Conservation (phyloP, 2,329 filamentous ascomycete species). For the Stagonosporopsis cucurbitacearum region DNA sequence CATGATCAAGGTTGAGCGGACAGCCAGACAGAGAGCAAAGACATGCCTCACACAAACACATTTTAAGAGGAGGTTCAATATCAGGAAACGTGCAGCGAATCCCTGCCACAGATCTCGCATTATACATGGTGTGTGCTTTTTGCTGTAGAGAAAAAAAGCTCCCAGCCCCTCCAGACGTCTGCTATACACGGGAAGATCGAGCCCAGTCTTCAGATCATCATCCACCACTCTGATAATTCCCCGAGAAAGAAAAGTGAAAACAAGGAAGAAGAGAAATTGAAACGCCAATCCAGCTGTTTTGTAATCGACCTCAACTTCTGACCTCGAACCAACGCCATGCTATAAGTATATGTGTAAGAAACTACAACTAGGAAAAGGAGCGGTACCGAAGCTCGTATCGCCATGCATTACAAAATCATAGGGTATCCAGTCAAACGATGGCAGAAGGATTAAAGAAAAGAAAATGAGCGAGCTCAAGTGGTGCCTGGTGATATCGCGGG, state of each 20-base stretch:
- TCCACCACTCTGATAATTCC: background rate
- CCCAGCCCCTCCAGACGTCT: background rate
- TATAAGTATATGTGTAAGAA: background rate
- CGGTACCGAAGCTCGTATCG: conserved; percentile 3
- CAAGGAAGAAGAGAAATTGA: background rate
- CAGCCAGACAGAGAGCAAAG: background rate
- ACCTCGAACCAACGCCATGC: conserved; percentile 15
- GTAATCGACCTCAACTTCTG: background rate
- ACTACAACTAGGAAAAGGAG: conserved; percentile 7
- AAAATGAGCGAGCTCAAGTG: conserved; percentile 4
- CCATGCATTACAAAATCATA: conserved; percentile 20
- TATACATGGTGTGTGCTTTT: background rate
- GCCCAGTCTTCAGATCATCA: background rate
- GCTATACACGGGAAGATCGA: conserved; percentile 6
- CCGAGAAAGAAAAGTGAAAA: background rate
- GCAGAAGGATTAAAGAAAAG: conserved; percentile 3
- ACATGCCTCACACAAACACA: background rate
- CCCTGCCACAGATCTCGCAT: conserved; percentile 1
- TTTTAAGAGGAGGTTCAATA: background rate
- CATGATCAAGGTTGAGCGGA: background rate
- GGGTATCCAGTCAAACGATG: conserved; percentile 14
- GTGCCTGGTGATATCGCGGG: conserved; percentile 17
- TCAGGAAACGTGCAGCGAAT: background rate
- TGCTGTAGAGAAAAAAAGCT: background rate
- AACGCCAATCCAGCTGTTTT: conserved; percentile 5